phyloP scores from a whole-genome alignment of 768 basidiomycete species.

The Termitomyces sp. region DNA sequence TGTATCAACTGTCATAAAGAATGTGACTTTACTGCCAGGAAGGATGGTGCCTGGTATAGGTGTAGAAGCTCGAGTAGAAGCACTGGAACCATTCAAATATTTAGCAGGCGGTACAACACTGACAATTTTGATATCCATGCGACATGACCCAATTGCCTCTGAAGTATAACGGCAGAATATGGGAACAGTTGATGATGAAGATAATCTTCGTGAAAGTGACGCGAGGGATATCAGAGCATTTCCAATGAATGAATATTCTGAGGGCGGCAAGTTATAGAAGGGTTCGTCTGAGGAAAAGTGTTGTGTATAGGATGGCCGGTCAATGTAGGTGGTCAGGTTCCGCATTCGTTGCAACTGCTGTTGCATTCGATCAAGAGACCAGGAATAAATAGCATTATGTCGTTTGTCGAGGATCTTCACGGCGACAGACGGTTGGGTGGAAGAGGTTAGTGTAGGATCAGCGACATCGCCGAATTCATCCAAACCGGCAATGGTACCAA shows the following conservation, averaged over 20 bases:
- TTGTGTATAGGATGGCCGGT: conserved; percentile 87
- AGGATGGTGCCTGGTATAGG: conserved; percentile 64
- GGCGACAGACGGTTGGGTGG: conserved; percentile 76
- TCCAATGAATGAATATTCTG: conserved; percentile 91
- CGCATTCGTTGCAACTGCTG: conserved; percentile 92
- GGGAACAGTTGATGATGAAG: conserved; percentile 70
- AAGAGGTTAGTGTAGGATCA: conserved; percentile 70
- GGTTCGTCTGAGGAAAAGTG: conserved; percentile 93
- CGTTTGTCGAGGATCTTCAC: conserved; percentile 90
- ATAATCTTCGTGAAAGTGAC: conserved; percentile 70
- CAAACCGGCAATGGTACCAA: conserved; percentile 81
- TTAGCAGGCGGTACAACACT: conserved; percentile 60
- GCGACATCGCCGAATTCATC: conserved; percentile 91
- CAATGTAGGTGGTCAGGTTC: conserved; percentile 83
- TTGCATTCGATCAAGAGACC: conserved; percentile 85
- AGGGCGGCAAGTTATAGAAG: conserved; percentile 85
- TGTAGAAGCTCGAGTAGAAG: conserved; percentile 71
- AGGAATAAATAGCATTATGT: conserved; percentile 82
- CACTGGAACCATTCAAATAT: conserved; percentile 52
- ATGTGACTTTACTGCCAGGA: conserved; percentile 75
- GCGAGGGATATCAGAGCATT: conserved; percentile 79
- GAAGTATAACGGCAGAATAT: conserved; percentile 93
- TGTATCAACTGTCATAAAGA: conserved; percentile 80
- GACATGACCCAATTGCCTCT: conserved; percentile 94
- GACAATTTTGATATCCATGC: conserved; percentile 77